Evolutionary conservation across 768 basidiomycete species (phyloP).

Genomic region (Leucocoprinus leucothites): DNA sequence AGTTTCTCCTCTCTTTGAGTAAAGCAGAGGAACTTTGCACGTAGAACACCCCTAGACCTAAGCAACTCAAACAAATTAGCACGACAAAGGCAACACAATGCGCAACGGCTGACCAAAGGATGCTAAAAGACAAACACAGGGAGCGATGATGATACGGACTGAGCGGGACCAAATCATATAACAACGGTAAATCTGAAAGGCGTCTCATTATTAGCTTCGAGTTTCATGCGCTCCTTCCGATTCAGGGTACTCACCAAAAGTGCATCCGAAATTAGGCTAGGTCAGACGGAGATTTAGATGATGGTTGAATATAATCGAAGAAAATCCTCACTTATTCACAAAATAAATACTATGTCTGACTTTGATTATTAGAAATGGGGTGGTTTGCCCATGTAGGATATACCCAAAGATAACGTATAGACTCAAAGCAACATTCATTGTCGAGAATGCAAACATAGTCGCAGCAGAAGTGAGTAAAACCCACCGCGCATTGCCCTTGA

Average conservation of each 20-base stretch:
- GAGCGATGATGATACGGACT: background rate
- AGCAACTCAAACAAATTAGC: background rate
- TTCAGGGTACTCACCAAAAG: background rate
- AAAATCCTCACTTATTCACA: background rate
- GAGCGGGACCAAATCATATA: background rate
- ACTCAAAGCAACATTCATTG: background rate
- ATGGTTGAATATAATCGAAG: background rate
- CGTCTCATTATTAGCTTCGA: too few species aligned
- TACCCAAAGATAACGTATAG: background rate
- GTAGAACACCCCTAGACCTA: too few species aligned
- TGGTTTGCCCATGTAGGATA: background rate
- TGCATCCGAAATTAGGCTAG: background rate
- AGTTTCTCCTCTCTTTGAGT: background rate
- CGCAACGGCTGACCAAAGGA: background rate
- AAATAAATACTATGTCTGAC: background rate
- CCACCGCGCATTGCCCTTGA: background rate
- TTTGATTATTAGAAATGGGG: background rate
- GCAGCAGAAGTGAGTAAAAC: slow-evolving; percentile 7
- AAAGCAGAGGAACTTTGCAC: background rate
- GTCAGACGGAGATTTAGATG: background rate
- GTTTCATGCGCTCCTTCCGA: background rate
- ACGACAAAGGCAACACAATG: background rate
- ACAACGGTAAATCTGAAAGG: background rate
- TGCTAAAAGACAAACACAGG: background rate
- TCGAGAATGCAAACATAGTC: background rate